Percentiles rank a stretch among this genome's conserved stretches.
These are phyloP conservation scores for maize (Zea mays) DNA, from an alignment of 176 grass and related monocot genomes.

Conservation along the genomic window DNA sequence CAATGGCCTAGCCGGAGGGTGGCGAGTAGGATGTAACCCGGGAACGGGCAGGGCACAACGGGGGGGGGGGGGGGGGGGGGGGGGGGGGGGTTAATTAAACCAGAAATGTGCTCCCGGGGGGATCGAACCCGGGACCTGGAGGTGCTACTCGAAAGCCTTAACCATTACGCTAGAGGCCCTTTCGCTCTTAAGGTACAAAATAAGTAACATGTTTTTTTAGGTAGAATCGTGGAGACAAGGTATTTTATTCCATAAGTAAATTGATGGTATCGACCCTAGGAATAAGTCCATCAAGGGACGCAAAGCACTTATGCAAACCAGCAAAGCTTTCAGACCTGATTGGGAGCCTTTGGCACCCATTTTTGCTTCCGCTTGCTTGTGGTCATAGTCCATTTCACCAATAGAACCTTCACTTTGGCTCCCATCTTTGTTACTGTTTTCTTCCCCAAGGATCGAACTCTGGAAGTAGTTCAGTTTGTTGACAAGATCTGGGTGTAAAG, in stretches of 20 bases:
- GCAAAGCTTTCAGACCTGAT: constrained; percentile 41
- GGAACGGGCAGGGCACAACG: no score
- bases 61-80: no score
- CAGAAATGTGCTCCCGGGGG: no score
- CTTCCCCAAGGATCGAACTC: constrained; percentile 59
- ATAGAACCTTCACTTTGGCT: constrained; percentile 47
- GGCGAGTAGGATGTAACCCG: no score
- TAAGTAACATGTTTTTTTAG: neutral
- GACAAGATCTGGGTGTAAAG: constrained; percentile 69
- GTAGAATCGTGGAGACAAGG: neutral
- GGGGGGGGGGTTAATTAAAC: no score
- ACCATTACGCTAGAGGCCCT: no score
- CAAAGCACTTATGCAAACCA: constrained; percentile 15
- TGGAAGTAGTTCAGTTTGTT: constrained; percentile 76
- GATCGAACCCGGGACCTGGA: no score
- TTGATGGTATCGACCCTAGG: neutral
- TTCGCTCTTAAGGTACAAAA: neutral
- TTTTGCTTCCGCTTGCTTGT: constrained; percentile 45
- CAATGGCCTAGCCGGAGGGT: no score
- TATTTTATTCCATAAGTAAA: neutral
- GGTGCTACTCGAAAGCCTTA: no score
- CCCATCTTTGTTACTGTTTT: constrained; percentile 46
- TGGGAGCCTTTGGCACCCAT: constrained; percentile 29
- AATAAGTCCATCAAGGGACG: constrained; percentile 26
- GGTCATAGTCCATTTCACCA: constrained; percentile 46